Base-by-base conservation (phyloP, 768 basidiomycete genomes). In the Leccinum truebloodii region DNA sequence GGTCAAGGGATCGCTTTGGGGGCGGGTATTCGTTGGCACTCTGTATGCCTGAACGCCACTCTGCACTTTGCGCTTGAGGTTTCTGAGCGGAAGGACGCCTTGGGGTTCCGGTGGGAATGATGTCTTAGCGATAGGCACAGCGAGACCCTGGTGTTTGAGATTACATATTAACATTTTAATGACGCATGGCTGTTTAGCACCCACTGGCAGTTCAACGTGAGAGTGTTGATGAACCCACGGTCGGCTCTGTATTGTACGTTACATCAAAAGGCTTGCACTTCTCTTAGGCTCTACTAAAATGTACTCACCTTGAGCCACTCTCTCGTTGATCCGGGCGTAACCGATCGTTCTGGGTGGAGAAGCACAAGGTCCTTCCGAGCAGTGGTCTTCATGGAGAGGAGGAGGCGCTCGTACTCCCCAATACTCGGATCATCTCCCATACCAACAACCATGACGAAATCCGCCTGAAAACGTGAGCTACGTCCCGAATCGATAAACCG, bases 341-440 rank as follows among this genome's bases (percentile, higher is more conserved):
- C 92, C 22, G 87, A 88, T 41, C 95, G 87, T 70, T 97, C 93
- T 3, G 95, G 88, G 69, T 99, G 97, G 10, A 99, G 80, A 5
- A 99, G 80, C 5, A 99, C 89, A 28, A 99, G 84, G 72, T 99
- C 97, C 75, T 98, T 98, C 57, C 97, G 80, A n/a, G 97, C 97
- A 0, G 96, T 98, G 0, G 96, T 98, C 78, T 98, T 98, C 82
- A 95, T 91, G 1, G 95, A 95, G 46, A 98, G 80, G 22, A 99
- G 76, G 4, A 98, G 79, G 56, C 95, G 86, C 73, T 99, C 95
- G 68, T 94, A 98, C 76, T 99, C 97, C 13, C 97, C 97, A 6
- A 94, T 79, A 20, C 83, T 83, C 14, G 94, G 89, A 69, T 94
- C 95, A 59, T 97, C 95, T 4, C 92, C 95, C 85, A 95, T 90